A percentile compares a stretch with the other conserved stretches of the same genome.
Conservation (phyloP, 352 stramenopile species). For the Phytopythium aichiense region DNA sequence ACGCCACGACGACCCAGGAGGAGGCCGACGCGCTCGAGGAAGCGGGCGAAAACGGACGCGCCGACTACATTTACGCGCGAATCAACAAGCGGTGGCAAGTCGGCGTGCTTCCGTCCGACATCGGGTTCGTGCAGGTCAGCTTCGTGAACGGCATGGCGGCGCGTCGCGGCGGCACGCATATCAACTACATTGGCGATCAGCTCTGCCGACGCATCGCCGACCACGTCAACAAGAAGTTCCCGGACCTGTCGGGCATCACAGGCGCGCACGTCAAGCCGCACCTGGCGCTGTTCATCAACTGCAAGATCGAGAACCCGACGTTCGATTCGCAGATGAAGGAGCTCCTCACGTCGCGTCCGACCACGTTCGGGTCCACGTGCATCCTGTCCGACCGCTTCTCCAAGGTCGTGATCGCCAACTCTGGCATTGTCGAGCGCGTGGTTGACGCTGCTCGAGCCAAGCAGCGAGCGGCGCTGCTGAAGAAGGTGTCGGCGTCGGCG, state of each 20-base stretch:
- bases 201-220: slow-evolving; percentile 88
- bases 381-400: slow-evolving; percentile 93
- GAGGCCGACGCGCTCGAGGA: slow-evolving; percentile 15
- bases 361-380: slow-evolving; percentile 87
- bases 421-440: slow-evolving; percentile 93
- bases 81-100: slow-evolving; percentile 97
- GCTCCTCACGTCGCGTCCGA: slow-evolving; percentile 92
- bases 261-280: slow-evolving; percentile 97
- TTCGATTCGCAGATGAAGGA: slow-evolving; percentile 99
- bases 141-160: slow-evolving; percentile 99
- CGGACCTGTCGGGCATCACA: slow-evolving; percentile 88
- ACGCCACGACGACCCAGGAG: slow-evolving; percentile 40
- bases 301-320: slow-evolving; percentile 97
- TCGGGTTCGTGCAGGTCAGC: slow-evolving; percentile 95
- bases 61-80: slow-evolving; percentile 90
- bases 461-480: slow-evolving; percentile 90
- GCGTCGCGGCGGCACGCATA: slow-evolving; percentile 95
- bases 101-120: slow-evolving; percentile 87
- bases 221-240: slow-evolving; percentile 96
- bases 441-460: slow-evolving; percentile 92
- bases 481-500: slow-evolving; percentile 71
- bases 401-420: slow-evolving; percentile 94
- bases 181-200: slow-evolving; percentile 87
- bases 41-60: slow-evolving; percentile 34
- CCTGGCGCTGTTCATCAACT: slow-evolving; percentile 98